These are phyloP conservation scores for Ceratocystis papillata DNA, from an alignment of 2,329 filamentous ascomycete species.

Conservation along the genomic window DNA sequence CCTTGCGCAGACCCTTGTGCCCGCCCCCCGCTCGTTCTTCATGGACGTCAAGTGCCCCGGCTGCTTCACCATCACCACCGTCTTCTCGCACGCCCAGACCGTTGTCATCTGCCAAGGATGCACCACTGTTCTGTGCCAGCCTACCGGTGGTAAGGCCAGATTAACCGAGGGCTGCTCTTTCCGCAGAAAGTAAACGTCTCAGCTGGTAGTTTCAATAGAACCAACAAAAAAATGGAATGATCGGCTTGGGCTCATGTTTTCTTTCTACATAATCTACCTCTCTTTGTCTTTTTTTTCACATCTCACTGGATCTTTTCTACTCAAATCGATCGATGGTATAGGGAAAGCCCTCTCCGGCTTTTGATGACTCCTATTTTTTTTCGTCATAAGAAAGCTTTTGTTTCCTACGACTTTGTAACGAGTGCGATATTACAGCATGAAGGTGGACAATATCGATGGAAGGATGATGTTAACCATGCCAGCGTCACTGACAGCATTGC, in stretches of 20 bases:
- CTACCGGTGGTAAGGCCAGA: slow-evolving; percentile 97
- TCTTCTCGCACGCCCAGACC: slow-evolving; percentile 99
- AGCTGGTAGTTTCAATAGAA: slow-evolving; percentile 30
- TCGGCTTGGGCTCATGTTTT: slow-evolving; percentile 25
- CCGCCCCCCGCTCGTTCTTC: slow-evolving; percentile 97
- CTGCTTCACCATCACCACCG: slow-evolving; percentile 99
- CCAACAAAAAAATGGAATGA: slow-evolving; percentile 25
- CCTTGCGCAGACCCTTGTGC: slow-evolving; percentile 66
- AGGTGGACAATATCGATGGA: not conserved
- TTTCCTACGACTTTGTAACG: slow-evolving; percentile 9
- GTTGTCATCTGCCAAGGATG: slow-evolving; percentile 99
- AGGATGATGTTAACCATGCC: not conserved
- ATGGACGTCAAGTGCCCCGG: slow-evolving; percentile 99
- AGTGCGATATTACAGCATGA: not conserved
- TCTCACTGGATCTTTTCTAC: slow-evolving; percentile 14
- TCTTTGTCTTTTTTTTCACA: slow-evolving; percentile 31
- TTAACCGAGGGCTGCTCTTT: slow-evolving; percentile 99
- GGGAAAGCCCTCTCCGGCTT: not conserved
- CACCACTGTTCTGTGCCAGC: slow-evolving; percentile 99
- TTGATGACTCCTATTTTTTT: not conserved
- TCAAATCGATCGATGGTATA: not conserved
- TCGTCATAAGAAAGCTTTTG: not conserved
- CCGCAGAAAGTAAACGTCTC: slow-evolving; percentile 85
- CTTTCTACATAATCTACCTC: slow-evolving; percentile 29
- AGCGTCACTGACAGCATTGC: too few relatives aligned